These are phyloP conservation scores for Yarrowia hollandica DNA, from an alignment of 805 yeast species.

Conservation along the genomic window DNA sequence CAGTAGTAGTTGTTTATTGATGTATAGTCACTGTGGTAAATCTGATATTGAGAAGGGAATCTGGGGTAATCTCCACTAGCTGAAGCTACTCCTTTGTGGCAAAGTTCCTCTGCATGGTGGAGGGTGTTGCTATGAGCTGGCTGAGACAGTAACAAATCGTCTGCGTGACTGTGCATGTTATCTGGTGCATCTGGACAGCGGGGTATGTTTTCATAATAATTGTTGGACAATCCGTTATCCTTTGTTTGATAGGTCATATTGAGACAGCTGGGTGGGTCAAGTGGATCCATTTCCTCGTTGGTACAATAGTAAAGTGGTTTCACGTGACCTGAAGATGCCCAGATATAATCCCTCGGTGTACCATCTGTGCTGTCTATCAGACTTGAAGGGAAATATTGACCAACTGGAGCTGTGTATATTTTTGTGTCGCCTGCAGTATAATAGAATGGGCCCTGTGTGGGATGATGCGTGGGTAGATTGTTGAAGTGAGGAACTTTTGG, in stretches of 20 bases:
- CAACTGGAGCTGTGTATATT: background rate
- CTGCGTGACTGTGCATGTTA: background rate
- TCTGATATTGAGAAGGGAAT: too few relatives aligned
- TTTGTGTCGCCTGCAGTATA: background rate
- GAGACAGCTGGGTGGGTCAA: too few relatives aligned
- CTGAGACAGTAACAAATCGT: background rate
- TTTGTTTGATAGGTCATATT: too few relatives aligned
- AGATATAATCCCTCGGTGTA: background rate
- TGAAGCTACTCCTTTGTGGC: too few relatives aligned
- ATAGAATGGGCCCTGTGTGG: background rate
- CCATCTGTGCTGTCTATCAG: background rate
- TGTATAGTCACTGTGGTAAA: too few relatives aligned
- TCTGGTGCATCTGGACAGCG: background rate
- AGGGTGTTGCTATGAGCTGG: background rate
- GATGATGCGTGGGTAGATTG: background rate
- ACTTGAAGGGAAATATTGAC: background rate
- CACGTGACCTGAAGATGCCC: slow-evolving; percentile 5
- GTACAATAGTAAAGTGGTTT: background rate
- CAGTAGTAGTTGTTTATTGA: too few relatives aligned
- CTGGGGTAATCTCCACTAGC: too few relatives aligned
- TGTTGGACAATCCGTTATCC: too few relatives aligned
- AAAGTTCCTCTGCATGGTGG: background rate
- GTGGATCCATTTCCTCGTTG: background rate
- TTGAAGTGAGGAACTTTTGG: background rate
- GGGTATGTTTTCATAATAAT: background rate